Percentiles rank a stretch among this genome's conserved stretches.
phyloP scores from a whole-genome alignment of 495 filamentous ascomycete species.

The Aspergillus coremiiformis region DNA sequence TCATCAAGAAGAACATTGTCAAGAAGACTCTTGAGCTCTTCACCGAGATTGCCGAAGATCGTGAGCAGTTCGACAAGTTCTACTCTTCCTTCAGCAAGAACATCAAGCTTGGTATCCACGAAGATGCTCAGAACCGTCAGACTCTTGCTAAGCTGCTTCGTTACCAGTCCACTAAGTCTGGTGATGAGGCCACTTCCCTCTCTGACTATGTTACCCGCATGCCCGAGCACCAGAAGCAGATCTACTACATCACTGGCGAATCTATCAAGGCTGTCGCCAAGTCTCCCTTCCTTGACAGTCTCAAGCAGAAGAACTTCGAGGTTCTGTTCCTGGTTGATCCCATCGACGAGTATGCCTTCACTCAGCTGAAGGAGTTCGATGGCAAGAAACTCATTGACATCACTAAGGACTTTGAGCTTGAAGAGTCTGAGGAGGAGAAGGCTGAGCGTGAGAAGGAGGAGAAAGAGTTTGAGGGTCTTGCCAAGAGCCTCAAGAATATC shows the following conservation, averaged over 20 bases:
- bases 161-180: constrained; percentile 98
- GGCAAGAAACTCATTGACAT: constrained; percentile 99
- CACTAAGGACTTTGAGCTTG: constrained; percentile 99
- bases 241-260: constrained; percentile 99
- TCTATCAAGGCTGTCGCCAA: constrained; percentile 95
- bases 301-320: constrained; percentile 99
- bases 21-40: constrained; percentile 99
- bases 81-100: constrained; percentile 99
- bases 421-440: constrained; percentile 99
- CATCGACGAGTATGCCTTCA: constrained; percentile 99
- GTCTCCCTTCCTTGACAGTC: constrained; percentile 97
- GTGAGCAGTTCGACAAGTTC: constrained; percentile 99
- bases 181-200: constrained; percentile 90
- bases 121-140: constrained; percentile 95
- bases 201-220: constrained; percentile 96
- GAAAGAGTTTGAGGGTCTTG: constrained; percentile 91
- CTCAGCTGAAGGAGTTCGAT: constrained; percentile 99
- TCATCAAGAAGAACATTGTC: constrained; percentile 99
- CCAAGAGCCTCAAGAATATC: constrained; percentile 97
- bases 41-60: constrained; percentile 96
- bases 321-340: constrained; percentile 98
- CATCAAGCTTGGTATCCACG: constrained; percentile 99
- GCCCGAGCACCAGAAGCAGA: constrained; percentile 99
- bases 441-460: constrained; percentile 88
- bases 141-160: constrained; percentile 95